A percentile compares a stretch with the other conserved stretches of the same genome.
phyloP scores from a whole-genome alignment of 2,329 filamentous ascomycete genomes.

The Nannizzia gypsea region DNA sequence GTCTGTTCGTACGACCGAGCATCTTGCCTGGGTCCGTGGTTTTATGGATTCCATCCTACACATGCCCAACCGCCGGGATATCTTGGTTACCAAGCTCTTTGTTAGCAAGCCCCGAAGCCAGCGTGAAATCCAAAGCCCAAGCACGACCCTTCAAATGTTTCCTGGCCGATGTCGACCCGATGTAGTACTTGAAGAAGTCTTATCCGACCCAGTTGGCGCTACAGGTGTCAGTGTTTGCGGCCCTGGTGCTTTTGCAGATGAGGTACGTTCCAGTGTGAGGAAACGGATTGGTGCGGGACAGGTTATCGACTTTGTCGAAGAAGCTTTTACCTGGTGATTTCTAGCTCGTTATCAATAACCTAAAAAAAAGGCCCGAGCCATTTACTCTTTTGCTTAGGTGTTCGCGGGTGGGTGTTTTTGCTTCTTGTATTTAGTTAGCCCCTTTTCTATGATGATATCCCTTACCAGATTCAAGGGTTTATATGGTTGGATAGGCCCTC shows the following conservation, averaged over 20 bases:
- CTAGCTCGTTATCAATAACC: neutral
- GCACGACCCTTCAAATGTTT: constrained; percentile 50
- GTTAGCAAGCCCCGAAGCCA: constrained; percentile 48
- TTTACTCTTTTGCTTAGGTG: constrained; percentile 1
- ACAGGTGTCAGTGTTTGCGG: constrained; percentile 53
- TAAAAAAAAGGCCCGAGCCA: neutral
- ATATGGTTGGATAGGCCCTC: neutral
- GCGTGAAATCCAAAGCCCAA: constrained; percentile 45
- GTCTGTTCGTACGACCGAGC: constrained; percentile 49
- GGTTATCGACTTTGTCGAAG: constrained; percentile 51
- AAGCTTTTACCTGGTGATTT: constrained; percentile 51
- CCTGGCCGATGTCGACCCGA: constrained; percentile 46
- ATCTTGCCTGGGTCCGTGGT: constrained; percentile 50
- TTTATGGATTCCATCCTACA: constrained; percentile 56
- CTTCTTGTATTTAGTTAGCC: neutral
- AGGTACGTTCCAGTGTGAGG: constrained; percentile 45
- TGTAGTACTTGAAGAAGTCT: constrained; percentile 46
- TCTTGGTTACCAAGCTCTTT: constrained; percentile 50
- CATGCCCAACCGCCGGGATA: constrained; percentile 47
- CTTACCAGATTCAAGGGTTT: neutral
- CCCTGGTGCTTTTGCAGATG: constrained; percentile 51
- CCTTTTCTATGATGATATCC: neutral
- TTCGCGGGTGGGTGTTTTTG: neutral
- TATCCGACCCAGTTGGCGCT: constrained; percentile 45
- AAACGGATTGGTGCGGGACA: constrained; percentile 41